These are phyloP conservation scores for Camptophora hylomeconis DNA, from an alignment of 2,329 filamentous ascomycete species.

Conservation along the genomic window DNA sequence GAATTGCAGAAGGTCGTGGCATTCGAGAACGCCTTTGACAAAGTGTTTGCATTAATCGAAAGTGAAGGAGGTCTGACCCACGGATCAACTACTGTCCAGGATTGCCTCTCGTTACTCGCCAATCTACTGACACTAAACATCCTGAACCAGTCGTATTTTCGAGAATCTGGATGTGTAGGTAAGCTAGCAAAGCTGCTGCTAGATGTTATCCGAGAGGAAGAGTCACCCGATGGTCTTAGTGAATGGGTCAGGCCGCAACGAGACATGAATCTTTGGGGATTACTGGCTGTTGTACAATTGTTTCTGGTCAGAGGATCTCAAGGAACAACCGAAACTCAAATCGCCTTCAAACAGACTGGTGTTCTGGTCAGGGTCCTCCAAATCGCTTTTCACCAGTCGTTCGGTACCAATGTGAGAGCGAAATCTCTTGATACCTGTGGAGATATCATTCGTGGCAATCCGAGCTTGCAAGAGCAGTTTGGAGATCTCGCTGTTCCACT, in stretches of 20 bases:
- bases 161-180: slow-evolving; percentile 73
- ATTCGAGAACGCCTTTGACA: slow-evolving; percentile 87
- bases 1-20: slow-evolving; percentile 93
- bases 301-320: slow-evolving; percentile 73
- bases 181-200: slow-evolving; percentile 57
- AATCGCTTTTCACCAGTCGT: slow-evolving; percentile 62
- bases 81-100: slow-evolving; percentile 78
- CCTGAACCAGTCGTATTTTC: slow-evolving; percentile 87
- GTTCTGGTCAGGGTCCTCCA: slow-evolving; percentile 68
- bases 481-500: slow-evolving; percentile 65
- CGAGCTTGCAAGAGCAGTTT: slow-evolving; percentile 72
- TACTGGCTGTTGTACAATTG: slow-evolving; percentile 72
- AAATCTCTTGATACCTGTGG: slow-evolving; percentile 78
- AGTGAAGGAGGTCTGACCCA: slow-evolving; percentile 69
- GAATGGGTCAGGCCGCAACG: slow-evolving; percentile 64
- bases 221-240: slow-evolving; percentile 45
- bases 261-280: slow-evolving; percentile 83
- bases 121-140: slow-evolving; percentile 78
- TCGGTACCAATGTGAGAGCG: slow-evolving; percentile 65
- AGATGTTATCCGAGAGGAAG: slow-evolving; percentile 42
- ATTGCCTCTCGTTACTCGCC: slow-evolving; percentile 79
- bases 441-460: slow-evolving; percentile 74
- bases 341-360: slow-evolving; percentile 71
- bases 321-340: slow-evolving; percentile 71
- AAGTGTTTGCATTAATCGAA: slow-evolving; percentile 69